A percentile compares a stretch with the other conserved stretches of the same genome.
phyloP scores from a whole-genome alignment of 1,284 basidiomycete species.

The Microbotryum violaceum region DNA sequence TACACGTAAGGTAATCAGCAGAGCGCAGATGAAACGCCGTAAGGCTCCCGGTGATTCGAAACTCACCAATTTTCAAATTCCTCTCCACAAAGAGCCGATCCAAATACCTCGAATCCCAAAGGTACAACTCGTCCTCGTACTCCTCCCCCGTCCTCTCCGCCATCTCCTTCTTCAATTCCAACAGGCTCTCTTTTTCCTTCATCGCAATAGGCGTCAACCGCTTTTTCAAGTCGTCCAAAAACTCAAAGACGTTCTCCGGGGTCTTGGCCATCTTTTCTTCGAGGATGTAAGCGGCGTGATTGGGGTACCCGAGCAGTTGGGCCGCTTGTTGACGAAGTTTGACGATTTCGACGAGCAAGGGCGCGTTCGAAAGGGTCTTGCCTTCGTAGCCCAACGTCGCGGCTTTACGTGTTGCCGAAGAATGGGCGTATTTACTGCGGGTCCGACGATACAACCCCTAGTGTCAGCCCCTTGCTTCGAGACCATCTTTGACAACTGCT shows the following conservation, averaged over 20 bases:
- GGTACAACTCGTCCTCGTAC: constrained; percentile 21
- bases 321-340: constrained; percentile 59
- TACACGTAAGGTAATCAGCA: constrained; percentile 8
- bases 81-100: constrained; percentile 63
- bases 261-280: constrained; percentile 76
- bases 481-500: neutral
- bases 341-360: constrained; percentile 57
- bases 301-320: constrained; percentile 59
- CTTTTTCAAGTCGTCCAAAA: constrained; percentile 62
- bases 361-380: constrained; percentile 60
- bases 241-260: constrained; percentile 53
- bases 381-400: constrained; percentile 61
- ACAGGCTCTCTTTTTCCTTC: constrained; percentile 57
- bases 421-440: constrained; percentile 50
- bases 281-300: constrained; percentile 70
- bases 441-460: neutral
- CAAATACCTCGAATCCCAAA: constrained; percentile 49
- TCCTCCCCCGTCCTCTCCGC: constrained; percentile 53
- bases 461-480: neutral
- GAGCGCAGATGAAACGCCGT: neutral
- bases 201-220: constrained; percentile 64
- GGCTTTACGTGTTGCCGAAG: constrained; percentile 57
- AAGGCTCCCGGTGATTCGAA: too few relatives aligned
- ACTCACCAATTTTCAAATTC: constrained; percentile 24
- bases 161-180: constrained; percentile 65